These are phyloP conservation scores for Hibiscus trionum DNA, from an alignment of 345 rosid genomes.

Conservation along the genomic window DNA sequence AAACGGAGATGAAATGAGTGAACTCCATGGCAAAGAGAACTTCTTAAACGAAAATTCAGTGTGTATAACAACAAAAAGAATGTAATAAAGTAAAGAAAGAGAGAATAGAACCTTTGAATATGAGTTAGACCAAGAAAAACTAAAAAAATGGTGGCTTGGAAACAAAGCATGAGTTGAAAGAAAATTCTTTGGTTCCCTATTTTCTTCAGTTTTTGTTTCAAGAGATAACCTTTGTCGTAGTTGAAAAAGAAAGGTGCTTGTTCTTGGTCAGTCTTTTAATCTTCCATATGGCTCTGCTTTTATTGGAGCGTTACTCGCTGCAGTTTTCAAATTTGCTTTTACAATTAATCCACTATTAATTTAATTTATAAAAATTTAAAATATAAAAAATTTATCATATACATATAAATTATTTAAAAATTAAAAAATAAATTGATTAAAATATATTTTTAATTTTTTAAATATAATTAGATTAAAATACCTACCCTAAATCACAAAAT, in stretches of 20 bases:
- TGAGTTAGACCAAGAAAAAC: constrained; percentile 6
- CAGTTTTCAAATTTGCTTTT: background rate
- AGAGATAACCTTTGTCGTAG: background rate
- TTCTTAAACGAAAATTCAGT: background rate
- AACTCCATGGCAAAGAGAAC: background rate
- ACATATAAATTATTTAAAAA: no score
- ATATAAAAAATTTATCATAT: no score
- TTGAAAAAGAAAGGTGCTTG: background rate
- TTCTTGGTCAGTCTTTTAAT: constrained; percentile 1
- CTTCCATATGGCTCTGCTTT: constrained; percentile 7
- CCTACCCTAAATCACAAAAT: no score
- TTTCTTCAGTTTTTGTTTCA: background rate
- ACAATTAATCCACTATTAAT: background rate
- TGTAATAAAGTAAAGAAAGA: background rate
- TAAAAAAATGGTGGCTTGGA: constrained; percentile 36
- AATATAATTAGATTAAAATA: no score
- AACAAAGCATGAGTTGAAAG: constrained; percentile 38
- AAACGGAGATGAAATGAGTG: background rate
- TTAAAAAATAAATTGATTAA: no score
- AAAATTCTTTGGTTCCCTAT: constrained; percentile 11
- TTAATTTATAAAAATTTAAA: no score
- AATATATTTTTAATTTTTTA: no score
- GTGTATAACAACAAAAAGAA: background rate
- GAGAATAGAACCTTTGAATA: background rate
- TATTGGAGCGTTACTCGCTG: background rate